Conservation (phyloP, 345 rosid genomes). For the Boechera divaricarpa region DNA sequence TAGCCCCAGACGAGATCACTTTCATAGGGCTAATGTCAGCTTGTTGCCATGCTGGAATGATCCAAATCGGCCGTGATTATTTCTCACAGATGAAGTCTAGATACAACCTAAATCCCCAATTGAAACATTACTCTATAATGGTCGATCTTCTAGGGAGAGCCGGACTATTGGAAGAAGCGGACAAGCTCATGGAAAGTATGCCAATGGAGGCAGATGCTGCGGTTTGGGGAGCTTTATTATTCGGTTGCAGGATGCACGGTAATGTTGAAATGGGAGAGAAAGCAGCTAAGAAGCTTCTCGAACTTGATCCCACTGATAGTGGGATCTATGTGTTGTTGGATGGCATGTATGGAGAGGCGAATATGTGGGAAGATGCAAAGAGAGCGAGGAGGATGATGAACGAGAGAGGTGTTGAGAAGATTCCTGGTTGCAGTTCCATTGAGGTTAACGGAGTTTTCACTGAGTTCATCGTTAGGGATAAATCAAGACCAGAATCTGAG, state of each 20-base stretch:
- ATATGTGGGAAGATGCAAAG: conserved; percentile 74
- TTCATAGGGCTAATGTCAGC: conserved; percentile 81
- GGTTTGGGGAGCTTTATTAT: conserved; percentile 85
- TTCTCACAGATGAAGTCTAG: conserved; percentile 69
- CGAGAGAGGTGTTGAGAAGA: conserved; percentile 77
- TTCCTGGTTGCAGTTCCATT: conserved; percentile 78
- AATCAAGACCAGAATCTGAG: conserved; percentile 57
- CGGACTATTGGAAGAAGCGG: conserved; percentile 79
- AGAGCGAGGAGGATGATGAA: conserved; percentile 69
- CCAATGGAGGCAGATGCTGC: conserved; percentile 75
- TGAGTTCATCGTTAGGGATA: conserved; percentile 80
- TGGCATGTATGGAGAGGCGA: conserved; percentile 74
- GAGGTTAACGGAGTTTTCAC: conserved; percentile 64
- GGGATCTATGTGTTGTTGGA: conserved; percentile 83
- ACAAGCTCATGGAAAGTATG: conserved; percentile 68
- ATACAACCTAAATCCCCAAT: conserved; percentile 59
- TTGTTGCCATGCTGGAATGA: conserved; percentile 91
- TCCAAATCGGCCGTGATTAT: conserved; percentile 68
- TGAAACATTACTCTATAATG: conserved; percentile 90
- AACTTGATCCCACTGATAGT: conserved; percentile 77
- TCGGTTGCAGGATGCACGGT: conserved; percentile 74
- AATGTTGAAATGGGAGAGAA: conserved; percentile 68
- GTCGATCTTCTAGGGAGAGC: conserved; percentile 89
- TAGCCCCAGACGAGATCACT: conserved; percentile 83
- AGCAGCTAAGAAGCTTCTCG: conserved; percentile 77